Evolutionary conservation across 345 rosid species (phyloP).

Genomic region (Rhodamnia rubescens): DNA sequence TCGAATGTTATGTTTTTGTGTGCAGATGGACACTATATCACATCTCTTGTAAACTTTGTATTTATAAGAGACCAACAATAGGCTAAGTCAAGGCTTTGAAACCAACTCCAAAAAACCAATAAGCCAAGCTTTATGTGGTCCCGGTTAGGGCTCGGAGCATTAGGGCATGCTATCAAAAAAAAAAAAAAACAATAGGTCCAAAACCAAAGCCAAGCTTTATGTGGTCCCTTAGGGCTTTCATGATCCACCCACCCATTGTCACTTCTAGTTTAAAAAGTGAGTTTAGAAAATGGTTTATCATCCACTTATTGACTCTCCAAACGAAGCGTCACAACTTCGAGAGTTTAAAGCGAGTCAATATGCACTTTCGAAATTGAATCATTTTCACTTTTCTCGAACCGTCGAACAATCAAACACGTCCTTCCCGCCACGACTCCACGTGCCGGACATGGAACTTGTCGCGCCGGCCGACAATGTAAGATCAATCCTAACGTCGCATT

Average conservation of each 20-base stretch:
- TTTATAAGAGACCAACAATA: background rate
- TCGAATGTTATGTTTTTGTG: too few relatives aligned
- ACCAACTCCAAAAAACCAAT: too few relatives aligned
- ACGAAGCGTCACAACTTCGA: accelerated
- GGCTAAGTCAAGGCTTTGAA: too few relatives aligned
- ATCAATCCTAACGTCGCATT: background rate
- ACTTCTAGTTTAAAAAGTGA: background rate
- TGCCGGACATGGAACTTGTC: background rate
- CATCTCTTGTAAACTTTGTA: background rate
- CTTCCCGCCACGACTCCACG: background rate
- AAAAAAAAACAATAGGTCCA: too few relatives aligned
- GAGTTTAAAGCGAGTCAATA: accelerated
- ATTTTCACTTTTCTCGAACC: background rate
- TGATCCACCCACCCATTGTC: background rate
- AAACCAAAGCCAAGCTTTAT: too few relatives aligned
- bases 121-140: too few relatives aligned
- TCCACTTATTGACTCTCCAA: background rate
- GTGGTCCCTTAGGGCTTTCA: too few relatives aligned
- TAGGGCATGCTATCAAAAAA: too few relatives aligned
- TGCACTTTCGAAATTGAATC: background rate
- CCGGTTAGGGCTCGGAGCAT: too few relatives aligned
- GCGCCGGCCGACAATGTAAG: accelerated
- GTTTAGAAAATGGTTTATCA: background rate
- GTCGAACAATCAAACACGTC: background rate
- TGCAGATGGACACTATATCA: too few relatives aligned